Evolutionary conservation across 305 asterid species (phyloP).

Genomic region (Solanum hybrid): DNA sequence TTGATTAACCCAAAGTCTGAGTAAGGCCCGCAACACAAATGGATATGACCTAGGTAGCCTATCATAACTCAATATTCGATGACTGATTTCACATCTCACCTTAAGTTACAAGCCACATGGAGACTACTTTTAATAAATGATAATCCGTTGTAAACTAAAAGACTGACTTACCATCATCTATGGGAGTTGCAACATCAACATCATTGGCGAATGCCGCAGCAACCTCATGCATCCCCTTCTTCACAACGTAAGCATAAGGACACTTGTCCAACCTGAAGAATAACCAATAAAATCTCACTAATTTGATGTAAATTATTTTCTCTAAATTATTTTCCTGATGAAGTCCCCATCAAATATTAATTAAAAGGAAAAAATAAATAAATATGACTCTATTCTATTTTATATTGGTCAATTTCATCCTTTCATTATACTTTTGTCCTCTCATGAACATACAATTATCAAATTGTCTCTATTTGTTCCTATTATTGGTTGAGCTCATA

Average conservation of each 20-base stretch:
- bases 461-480: neutral
- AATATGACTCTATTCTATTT: neutral
- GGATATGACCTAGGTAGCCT: neutral
- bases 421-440: neutral
- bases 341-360: neutral
- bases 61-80: neutral
- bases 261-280: neutral
- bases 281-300: neutral
- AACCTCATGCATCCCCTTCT: neutral
- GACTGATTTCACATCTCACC: neutral
- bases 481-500: neutral
- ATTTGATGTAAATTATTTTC: neutral
- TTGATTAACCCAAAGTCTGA: neutral
- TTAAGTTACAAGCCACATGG: neutral
- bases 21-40: neutral
- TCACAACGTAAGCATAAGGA: neutral
- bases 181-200: conserved; percentile 12
- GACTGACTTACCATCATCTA: conserved; percentile 12
- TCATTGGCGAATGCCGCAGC: neutral
- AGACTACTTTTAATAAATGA: neutral
- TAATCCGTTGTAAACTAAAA: too few relatives aligned
- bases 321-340: neutral
- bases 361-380: neutral
- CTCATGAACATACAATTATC: neutral
- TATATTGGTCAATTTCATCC: neutral